phyloP scores from a whole-genome alignment of 1,139 yeast genomes.

The Yamadazyma atmosphaerica region DNA sequence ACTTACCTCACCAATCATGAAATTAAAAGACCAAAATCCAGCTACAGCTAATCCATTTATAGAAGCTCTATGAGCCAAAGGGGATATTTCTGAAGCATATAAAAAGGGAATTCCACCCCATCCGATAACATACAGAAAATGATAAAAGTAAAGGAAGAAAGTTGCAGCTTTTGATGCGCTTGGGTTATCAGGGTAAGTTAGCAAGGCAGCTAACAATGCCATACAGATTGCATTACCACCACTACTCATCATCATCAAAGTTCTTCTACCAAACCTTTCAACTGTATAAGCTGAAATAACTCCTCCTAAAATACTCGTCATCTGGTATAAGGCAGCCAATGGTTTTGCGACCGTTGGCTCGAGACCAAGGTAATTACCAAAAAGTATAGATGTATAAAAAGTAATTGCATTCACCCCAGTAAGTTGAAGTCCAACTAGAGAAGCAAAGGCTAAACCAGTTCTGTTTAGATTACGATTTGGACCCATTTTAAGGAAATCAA shows the following conservation, averaged over 20 bases:
- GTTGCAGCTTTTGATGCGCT: constrained; percentile 36
- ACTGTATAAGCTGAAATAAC: constrained; percentile 44
- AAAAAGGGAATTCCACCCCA: constrained; percentile 1
- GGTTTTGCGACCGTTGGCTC: constrained; percentile 35
- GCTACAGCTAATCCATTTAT: constrained; percentile 30
- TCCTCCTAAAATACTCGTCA: constrained; percentile 42
- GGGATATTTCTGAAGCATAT: constrained; percentile 29
- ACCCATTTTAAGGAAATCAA: constrained; percentile 35
- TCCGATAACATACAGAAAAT: constrained; percentile 19
- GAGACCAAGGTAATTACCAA: constrained; percentile 43
- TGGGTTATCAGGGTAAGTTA: constrained; percentile 27
- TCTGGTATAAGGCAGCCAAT: constrained; percentile 38
- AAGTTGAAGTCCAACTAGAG: constrained; percentile 46
- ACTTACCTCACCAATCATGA: constrained; percentile 8
- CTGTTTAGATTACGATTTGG: constrained; percentile 49
- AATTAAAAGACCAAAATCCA: constrained; percentile 31
- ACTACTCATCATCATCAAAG: constrained; percentile 53
- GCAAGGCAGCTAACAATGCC: constrained; percentile 30
- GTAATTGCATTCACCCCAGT: constrained; percentile 41
- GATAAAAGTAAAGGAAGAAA: constrained; percentile 36
- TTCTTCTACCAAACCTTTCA: constrained; percentile 56
- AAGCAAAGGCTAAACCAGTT: constrained; percentile 45
- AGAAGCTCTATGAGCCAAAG: constrained; percentile 29
- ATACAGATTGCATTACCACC: constrained; percentile 41
- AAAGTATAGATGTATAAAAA: constrained; percentile 45